Evolutionary conservation across 2,329 filamentous ascomycete genomes (phyloP).

Genomic region (Stagonosporopsis vannaccii): DNA sequence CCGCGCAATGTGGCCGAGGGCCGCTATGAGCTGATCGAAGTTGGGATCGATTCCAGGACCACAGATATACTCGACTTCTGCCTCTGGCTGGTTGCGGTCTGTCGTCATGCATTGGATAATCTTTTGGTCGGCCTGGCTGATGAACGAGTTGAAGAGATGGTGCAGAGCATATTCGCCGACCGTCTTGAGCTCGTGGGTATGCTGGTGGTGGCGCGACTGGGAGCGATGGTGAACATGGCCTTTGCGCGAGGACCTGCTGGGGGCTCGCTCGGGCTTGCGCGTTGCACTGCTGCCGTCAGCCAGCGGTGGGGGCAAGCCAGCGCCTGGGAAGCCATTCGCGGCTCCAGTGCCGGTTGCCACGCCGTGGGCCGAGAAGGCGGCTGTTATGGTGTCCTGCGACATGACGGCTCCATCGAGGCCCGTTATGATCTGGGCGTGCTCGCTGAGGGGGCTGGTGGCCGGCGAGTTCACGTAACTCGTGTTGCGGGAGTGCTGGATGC

Average conservation of each 20-base stretch:
- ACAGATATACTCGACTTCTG: constrained; percentile 86
- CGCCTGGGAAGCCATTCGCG: constrained; percentile 19
- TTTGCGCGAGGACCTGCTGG: constrained; percentile 71
- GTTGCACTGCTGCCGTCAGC: constrained; percentile 29
- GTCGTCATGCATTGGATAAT: constrained; percentile 86
- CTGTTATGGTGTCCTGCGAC: constrained; percentile 50
- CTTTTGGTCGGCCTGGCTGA: constrained; percentile 95
- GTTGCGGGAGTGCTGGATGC: constrained; percentile 89
- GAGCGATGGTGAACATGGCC: constrained; percentile 82
- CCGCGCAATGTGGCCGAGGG: constrained; percentile 91
- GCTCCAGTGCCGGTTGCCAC: constrained; percentile 21
- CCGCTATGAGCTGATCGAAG: constrained; percentile 93
- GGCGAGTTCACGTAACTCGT: constrained; percentile 82
- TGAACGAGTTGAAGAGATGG: constrained; percentile 96
- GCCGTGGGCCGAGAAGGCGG: constrained; percentile 45
- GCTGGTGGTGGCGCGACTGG: constrained; percentile 67
- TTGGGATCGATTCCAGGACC: constrained; percentile 85
- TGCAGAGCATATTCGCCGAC: constrained; percentile 98
- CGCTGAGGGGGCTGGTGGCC: constrained; percentile 81
- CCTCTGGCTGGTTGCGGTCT: constrained; percentile 79
- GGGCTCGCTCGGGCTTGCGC: constrained; percentile 55
- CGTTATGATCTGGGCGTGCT: constrained; percentile 75
- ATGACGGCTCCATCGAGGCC: constrained; percentile 51
- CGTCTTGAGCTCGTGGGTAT: constrained; percentile 79
- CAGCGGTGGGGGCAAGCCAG: constrained; percentile 7